A percentile compares a stretch with the other conserved stretches of the same genome.
Evolutionary conservation across 768 basidiomycete species (phyloP).

Genomic region (Harrya chromipes): DNA sequence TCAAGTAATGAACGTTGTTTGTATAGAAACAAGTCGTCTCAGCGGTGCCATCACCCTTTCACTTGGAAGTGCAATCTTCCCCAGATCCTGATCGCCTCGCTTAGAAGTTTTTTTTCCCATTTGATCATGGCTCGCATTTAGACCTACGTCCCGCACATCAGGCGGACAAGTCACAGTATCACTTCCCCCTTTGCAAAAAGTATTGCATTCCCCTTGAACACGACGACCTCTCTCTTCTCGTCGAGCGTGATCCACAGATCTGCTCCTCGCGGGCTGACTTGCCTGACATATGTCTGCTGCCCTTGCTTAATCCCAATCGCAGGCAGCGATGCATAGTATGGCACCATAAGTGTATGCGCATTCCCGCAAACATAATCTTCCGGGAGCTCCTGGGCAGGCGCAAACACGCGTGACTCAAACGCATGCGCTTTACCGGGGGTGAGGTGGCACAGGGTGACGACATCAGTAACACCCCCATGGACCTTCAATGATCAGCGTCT

Average conservation of each 20-base stretch:
- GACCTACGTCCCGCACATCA: not conserved
- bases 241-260: slow-evolving; percentile 41
- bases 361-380: slow-evolving; percentile 57
- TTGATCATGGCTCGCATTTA: no score
- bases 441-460: no score
- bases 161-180: not conserved
- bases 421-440: slow-evolving; percentile 20
- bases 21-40: not conserved
- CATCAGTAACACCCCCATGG: no score
- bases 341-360: slow-evolving; percentile 46
- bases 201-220: slow-evolving; percentile 36
- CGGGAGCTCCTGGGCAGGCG: slow-evolving; percentile 30
- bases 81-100: no score
- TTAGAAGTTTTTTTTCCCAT: not conserved
- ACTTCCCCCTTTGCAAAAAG: not conserved
- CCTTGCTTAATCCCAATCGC: slow-evolving; percentile 16
- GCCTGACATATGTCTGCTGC: slow-evolving; percentile 40
- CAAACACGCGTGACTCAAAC: slow-evolving; percentile 53
- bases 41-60: not conserved
- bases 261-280: slow-evolving; percentile 52
- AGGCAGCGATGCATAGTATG: slow-evolving; percentile 41
- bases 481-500: no score
- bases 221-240: slow-evolving; percentile 28
- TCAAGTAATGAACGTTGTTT: not conserved
- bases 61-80: no score